Evolutionary conservation across 1,284 basidiomycete genomes (phyloP).

Genomic region (Athelia sp.): DNA sequence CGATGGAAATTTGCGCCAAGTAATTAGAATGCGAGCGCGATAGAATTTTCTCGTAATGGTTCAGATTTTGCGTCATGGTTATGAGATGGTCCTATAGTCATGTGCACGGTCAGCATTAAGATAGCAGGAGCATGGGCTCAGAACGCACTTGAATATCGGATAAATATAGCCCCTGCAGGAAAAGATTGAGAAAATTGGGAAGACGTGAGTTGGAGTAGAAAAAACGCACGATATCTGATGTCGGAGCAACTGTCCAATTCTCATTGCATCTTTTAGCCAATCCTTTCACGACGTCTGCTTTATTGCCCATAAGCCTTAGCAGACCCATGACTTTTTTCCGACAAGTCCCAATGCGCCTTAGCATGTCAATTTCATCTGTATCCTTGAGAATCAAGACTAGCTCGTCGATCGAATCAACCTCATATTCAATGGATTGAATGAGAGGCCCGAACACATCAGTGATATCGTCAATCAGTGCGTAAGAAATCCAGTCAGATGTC

Average conservation of each 20-base stretch:
- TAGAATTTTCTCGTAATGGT: conserved; percentile 98
- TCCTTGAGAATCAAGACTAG: conserved; percentile 93
- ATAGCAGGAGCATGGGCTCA: neutral
- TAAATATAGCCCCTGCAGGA: conserved; percentile 77
- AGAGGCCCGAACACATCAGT: conserved; percentile 99
- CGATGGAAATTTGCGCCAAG: conserved; percentile 96
- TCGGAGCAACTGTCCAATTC: conserved; percentile 98
- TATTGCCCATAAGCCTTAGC: conserved; percentile 95
- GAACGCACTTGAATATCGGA: conserved; percentile 77
- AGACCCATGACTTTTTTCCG: conserved; percentile 99
- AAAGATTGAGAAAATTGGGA: neutral
- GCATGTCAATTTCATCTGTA: conserved; percentile 59
- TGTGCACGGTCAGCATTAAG: neutral
- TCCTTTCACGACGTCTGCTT: conserved; percentile 99
- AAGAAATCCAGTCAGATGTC: conserved; percentile 99
- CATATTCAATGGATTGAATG: conserved; percentile 98
- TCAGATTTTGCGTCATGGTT: conserved; percentile 99
- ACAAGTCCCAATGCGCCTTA: conserved; percentile 89
- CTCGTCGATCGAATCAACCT: conserved; percentile 99
- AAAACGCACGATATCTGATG: conserved; percentile 85
- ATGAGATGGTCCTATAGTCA: conserved; percentile 89
- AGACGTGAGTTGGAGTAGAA: neutral
- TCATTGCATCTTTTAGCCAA: conserved; percentile 98
- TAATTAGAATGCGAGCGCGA: conserved; percentile 99
- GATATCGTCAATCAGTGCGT: conserved; percentile 98